Conservation (phyloP, 495 filamentous ascomycete species). For the Penicillium canariense region DNA sequence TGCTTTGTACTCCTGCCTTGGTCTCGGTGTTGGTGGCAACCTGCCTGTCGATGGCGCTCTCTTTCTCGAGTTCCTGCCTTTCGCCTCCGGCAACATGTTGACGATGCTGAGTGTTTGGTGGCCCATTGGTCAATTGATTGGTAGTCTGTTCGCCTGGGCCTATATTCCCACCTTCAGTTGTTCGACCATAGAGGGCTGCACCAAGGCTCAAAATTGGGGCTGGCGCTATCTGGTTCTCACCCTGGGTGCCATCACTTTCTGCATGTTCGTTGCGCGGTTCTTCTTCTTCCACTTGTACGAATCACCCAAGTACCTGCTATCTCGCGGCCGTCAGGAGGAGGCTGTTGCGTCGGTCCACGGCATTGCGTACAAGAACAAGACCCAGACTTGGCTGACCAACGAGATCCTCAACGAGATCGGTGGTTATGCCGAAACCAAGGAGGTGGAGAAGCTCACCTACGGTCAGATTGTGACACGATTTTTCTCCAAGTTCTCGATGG, state of each 20-base stretch:
- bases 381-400: conserved; percentile 52
- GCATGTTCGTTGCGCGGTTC: conserved; percentile 69
- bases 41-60: conserved; percentile 56
- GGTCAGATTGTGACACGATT: conserved; percentile 48
- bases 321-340: conserved; percentile 65
- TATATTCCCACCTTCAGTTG: conserved; percentile 55
- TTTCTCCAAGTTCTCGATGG: conserved; percentile 54
- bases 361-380: conserved; percentile 53
- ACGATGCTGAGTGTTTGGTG: conserved; percentile 60
- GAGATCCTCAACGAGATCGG: conserved; percentile 56
- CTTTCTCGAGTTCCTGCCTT: conserved; percentile 60
- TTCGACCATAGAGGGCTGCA: conserved; percentile 48
- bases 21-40: conserved; percentile 61
- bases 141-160: conserved; percentile 54
- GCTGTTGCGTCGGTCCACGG: conserved; percentile 69
- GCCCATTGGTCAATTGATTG: conserved; percentile 57
- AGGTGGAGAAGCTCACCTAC: conserved; percentile 35
- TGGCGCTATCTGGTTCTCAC: conserved; percentile 77
- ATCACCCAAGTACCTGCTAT: conserved; percentile 77
- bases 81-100: conserved; percentile 50
- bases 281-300: conserved; percentile 76
- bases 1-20: conserved; percentile 49
- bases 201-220: conserved; percentile 64
- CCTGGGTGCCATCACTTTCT: conserved; percentile 68
- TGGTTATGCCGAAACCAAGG: conserved; percentile 38